phyloP scores from a whole-genome alignment of 768 basidiomycete species.

The Coprinopsis strossmayeri region DNA sequence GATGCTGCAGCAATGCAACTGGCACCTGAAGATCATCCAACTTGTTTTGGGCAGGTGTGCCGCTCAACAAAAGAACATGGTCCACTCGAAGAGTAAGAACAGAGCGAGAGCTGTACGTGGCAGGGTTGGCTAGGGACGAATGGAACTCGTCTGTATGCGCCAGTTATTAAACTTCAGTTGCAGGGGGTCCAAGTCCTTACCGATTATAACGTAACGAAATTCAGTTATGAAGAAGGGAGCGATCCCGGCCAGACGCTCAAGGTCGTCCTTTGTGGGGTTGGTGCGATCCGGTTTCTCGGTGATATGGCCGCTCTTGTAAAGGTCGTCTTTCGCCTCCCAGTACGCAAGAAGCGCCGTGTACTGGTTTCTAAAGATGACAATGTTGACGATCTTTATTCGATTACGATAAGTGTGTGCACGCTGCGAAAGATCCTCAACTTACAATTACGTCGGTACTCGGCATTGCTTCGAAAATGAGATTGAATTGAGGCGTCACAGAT shows the following conservation, averaged over 20 bases:
- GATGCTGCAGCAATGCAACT: not conserved
- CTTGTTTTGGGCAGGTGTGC: slow-evolving; percentile 7
- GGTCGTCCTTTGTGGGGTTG: not conserved
- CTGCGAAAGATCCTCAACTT: too few species aligned
- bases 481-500: not conserved
- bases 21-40: slow-evolving; percentile 2
- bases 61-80: slow-evolving; percentile 2
- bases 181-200: not conserved
- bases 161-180: too few species aligned
- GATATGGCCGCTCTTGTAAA: not conserved
- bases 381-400: too few species aligned
- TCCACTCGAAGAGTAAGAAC: not conserved
- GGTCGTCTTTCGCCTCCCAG: too few species aligned
- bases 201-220: not conserved
- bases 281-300: not conserved
- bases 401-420: too few species aligned
- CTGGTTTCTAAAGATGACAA: too few species aligned
- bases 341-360: too few species aligned
- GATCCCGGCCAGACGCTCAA: not conserved
- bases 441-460: not conserved
- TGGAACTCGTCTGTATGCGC: slow-evolving; percentile 3
- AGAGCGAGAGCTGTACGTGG: not conserved
- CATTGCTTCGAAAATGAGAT: not conserved
- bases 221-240: not conserved
- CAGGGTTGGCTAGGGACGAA: not conserved